Conservation (phyloP, 768 basidiomycete species). For the Termitomyces bulborhizus region DNA sequence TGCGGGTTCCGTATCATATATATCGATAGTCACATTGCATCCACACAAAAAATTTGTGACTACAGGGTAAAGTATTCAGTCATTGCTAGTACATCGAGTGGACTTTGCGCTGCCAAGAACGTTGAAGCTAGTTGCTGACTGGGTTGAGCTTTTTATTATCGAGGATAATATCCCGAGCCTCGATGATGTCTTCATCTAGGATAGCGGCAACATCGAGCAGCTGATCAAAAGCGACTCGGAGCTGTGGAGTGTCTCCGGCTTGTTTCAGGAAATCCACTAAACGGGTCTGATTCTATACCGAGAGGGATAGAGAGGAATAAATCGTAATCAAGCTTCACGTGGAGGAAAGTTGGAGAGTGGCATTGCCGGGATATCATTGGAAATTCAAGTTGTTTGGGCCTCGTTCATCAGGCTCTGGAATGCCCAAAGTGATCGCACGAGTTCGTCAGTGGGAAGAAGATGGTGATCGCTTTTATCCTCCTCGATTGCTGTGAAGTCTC, state of each 20-base stretch:
- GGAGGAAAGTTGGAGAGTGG: constrained; percentile 3
- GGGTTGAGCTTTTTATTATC: neutral
- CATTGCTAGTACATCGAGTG: neutral
- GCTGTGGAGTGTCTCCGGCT: constrained; percentile 1
- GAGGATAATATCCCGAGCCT: neutral
- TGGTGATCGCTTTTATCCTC: neutral
- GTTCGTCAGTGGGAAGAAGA: constrained; percentile 1
- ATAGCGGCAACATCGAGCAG: neutral
- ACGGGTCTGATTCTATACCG: constrained; percentile 4
- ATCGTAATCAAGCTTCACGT: constrained; percentile 3
- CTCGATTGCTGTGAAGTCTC: constrained; percentile 1
- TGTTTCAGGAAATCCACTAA: neutral
- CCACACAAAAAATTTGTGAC: neutral
- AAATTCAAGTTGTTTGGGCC: constrained; percentile 1
- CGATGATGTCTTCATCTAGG: neutral
- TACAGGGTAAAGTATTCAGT: neutral
- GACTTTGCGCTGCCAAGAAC: neutral
- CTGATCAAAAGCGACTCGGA: neutral
- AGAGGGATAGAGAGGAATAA: neutral
- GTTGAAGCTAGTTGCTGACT: constrained; percentile 1
- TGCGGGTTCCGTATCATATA: neutral
- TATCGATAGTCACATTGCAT: neutral
- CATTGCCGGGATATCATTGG: constrained; percentile 1
- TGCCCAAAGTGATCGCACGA: constrained; percentile 7
- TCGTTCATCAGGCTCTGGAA: constrained; percentile 9